Evolutionary conservation across 495 filamentous ascomycete genomes (phyloP).

Genomic region (Apiosordaria backusii): DNA sequence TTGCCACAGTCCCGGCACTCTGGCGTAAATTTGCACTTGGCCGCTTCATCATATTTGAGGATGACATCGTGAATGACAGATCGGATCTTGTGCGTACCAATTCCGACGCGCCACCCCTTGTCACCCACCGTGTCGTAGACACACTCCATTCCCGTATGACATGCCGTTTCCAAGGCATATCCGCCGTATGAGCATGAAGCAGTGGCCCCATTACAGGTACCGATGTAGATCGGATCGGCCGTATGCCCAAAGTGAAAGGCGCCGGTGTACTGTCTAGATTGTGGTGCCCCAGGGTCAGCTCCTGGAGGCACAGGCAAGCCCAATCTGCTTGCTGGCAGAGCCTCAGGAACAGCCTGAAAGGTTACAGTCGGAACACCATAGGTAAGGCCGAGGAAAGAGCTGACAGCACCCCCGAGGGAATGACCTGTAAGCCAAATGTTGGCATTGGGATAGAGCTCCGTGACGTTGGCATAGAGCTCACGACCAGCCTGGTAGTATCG

Average conservation of each 20-base stretch:
- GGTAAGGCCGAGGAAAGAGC: constrained; percentile 80
- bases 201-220: constrained; percentile 84
- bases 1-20: constrained; percentile 87
- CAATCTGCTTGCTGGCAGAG: constrained; percentile 76
- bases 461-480: constrained; percentile 89
- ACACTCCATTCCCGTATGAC: constrained; percentile 84
- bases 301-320: constrained; percentile 86
- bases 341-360: constrained; percentile 88
- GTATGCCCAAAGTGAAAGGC: constrained; percentile 94
- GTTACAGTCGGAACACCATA: constrained; percentile 85
- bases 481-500: constrained; percentile 84
- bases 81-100: constrained; percentile 81
- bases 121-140: constrained; percentile 87
- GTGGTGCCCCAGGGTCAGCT: constrained; percentile 62
- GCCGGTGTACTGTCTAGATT: constrained; percentile 67
- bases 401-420: constrained; percentile 85
- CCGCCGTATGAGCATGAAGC: constrained; percentile 87
- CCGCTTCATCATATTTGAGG: constrained; percentile 71
- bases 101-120: constrained; percentile 81
- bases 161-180: constrained; percentile 88
- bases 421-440: constrained; percentile 88
- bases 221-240: constrained; percentile 92
- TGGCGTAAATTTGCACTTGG: constrained; percentile 63
- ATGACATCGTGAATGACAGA: constrained; percentile 83
- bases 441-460: constrained; percentile 77